phyloP scores from a whole-genome alignment of 2,329 filamentous ascomycete genomes.

The Drechslerella dactyloides region DNA sequence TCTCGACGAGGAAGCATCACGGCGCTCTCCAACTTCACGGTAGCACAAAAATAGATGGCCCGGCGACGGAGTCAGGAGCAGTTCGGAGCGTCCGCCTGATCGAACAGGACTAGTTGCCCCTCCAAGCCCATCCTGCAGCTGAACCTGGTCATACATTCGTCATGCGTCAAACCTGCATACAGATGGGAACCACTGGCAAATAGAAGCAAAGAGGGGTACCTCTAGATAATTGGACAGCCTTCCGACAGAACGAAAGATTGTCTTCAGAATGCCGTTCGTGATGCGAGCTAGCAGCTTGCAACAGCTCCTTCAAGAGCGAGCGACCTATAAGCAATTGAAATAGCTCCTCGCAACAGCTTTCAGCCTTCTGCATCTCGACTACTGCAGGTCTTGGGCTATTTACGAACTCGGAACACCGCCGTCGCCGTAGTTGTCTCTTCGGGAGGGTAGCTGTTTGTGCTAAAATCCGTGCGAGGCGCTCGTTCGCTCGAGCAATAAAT shows the following conservation, averaged over 20 bases:
- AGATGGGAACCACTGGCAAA: slow-evolving; percentile 27
- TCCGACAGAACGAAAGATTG: not conserved
- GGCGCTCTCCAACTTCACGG: too few species aligned
- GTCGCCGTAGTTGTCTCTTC: not conserved
- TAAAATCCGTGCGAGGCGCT: slow-evolving; percentile 12
- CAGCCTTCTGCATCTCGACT: not conserved
- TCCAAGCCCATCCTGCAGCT: slow-evolving; percentile 41
- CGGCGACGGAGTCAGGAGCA: too few species aligned
- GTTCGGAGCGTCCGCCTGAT: slow-evolving; percentile 45
- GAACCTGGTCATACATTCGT: slow-evolving; percentile 49
- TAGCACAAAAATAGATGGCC: too few species aligned
- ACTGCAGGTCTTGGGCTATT: slow-evolving; percentile 1
- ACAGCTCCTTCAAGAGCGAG: not conserved
- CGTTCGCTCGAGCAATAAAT: slow-evolving; percentile 40
- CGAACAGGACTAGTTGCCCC: slow-evolving; percentile 38
- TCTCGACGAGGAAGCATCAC: too few species aligned
- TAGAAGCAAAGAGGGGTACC: slow-evolving; percentile 22
- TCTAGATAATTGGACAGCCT: slow-evolving; percentile 5
- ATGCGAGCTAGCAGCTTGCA: not conserved
- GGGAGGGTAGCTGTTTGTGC: slow-evolving; percentile 7
- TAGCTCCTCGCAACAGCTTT: not conserved
- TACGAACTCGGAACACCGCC: slow-evolving; percentile 1
- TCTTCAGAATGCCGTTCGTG: not conserved
- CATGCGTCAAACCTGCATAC: slow-evolving; percentile 48
- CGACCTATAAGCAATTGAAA: not conserved